phyloP scores from a whole-genome alignment of 23 red algal genomes.

The Agarophyton chilense region DNA sequence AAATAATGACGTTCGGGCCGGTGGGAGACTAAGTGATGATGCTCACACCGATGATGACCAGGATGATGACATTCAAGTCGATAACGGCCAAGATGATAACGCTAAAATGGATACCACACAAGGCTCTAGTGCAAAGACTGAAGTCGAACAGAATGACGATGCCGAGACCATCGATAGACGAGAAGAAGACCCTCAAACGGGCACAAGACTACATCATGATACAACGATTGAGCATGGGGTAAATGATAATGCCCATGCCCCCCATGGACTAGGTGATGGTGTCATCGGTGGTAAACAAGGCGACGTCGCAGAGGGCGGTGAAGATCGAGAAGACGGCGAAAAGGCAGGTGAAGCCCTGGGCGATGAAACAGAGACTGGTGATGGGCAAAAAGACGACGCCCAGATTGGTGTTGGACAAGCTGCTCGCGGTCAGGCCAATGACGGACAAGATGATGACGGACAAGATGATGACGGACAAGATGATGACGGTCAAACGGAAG shows the following conservation, averaged over 20 bases:
- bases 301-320: not conserved
- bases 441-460: not conserved
- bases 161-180: no score
- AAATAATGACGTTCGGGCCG: no score
- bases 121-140: not conserved
- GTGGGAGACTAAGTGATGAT: not conserved
- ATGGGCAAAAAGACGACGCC: not conserved
- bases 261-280: not conserved
- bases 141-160: no score
- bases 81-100: not conserved
- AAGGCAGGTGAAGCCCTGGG: not conserved
- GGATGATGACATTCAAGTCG: not conserved
- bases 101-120: not conserved
- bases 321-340: not conserved
- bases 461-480: not conserved
- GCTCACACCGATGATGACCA: not conserved
- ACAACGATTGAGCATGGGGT: no score
- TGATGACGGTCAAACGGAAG: not conserved
- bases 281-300: not conserved
- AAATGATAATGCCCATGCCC: not conserved
- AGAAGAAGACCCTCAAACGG: no score
- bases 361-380: not conserved
- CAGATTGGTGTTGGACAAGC: not conserved
- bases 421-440: not conserved
- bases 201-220: no score